Conservation (phyloP, 139 green algal genomes). For the Edaphochlamys debaryana region DNA sequence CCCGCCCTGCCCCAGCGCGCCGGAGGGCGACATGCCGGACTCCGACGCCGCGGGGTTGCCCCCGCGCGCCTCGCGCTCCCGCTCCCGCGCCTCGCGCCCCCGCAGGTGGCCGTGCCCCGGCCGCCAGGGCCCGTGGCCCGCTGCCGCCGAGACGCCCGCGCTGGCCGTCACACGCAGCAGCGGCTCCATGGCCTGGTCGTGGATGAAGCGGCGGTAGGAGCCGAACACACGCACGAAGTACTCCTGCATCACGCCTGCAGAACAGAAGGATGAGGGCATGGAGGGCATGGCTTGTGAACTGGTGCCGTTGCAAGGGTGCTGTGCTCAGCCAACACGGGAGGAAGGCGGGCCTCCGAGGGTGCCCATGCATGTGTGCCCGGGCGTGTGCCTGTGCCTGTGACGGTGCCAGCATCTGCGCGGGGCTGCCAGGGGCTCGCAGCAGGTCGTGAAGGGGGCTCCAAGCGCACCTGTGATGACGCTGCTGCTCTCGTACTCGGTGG, state of each 20-base stretch:
- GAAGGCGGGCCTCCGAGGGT: no score
- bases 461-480: conserved; percentile 65
- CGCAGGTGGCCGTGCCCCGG: background rate
- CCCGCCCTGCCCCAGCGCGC: no score
- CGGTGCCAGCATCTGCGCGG: no score
- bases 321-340: no score
- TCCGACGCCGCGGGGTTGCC: background rate
- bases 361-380: no score
- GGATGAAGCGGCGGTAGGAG: conserved; percentile 65
- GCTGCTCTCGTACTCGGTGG: conserved; percentile 82
- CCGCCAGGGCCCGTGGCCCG: no score
- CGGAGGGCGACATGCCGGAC: background rate
- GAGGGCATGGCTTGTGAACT: no score
- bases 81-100: conserved; percentile 4
- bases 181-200: conserved; percentile 26
- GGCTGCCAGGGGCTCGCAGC: no score
- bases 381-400: no score
- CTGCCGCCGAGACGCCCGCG: background rate
- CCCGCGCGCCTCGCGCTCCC: background rate
- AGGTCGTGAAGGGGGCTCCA: no score
- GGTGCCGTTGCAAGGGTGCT: no score
- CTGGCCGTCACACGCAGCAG: background rate
- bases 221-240: conserved; percentile 75
- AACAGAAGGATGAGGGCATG: no score
- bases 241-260: conserved; percentile 69